A percentile compares a stretch with the other conserved stretches of the same genome.
Evolutionary conservation across 2,329 filamentous ascomycete genomes (phyloP).

Genomic region (Hymenoscyphus scutula): DNA sequence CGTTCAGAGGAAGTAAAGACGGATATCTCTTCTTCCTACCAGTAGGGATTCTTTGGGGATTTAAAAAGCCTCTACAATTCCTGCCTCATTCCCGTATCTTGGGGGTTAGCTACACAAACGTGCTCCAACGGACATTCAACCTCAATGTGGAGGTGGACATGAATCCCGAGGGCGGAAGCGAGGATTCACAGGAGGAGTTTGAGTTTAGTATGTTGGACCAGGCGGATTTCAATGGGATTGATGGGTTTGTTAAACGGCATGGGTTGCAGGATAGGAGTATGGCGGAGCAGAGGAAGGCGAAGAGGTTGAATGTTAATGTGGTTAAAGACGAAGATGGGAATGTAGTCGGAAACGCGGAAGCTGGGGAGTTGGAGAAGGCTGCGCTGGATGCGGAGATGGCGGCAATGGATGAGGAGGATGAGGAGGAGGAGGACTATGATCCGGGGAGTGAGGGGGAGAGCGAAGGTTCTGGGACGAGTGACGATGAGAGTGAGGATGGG

Average conservation of each 20-base stretch:
- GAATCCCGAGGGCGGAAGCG: slow-evolving; percentile 37
- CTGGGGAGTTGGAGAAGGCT: slow-evolving; percentile 34
- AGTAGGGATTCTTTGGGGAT: slow-evolving; percentile 66
- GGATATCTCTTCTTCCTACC: slow-evolving; percentile 66
- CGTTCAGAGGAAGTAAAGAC: slow-evolving; percentile 66
- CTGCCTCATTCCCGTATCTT: slow-evolving; percentile 59
- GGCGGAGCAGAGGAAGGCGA: slow-evolving; percentile 65
- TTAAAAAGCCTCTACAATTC: slow-evolving; percentile 67
- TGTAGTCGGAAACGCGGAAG: slow-evolving; percentile 42
- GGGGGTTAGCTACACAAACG: slow-evolving; percentile 65
- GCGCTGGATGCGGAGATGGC: slow-evolving; percentile 38
- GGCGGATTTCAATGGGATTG: slow-evolving; percentile 63
- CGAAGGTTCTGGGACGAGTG: slow-evolving; percentile 52
- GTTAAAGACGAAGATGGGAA: slow-evolving; percentile 42
- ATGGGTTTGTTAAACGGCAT: slow-evolving; percentile 60
- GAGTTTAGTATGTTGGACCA: slow-evolving; percentile 71
- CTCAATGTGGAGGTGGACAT: slow-evolving; percentile 57
- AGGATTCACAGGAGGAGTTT: slow-evolving; percentile 53
- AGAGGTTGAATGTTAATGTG: slow-evolving; percentile 56
- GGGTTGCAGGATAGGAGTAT: slow-evolving; percentile 65
- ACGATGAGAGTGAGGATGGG: slow-evolving; percentile 47
- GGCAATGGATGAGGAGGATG: slow-evolving; percentile 57
- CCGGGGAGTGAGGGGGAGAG: slow-evolving; percentile 53
- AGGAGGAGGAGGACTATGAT: slow-evolving; percentile 66
- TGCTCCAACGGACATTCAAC: slow-evolving; percentile 68